Evolutionary conservation across 371 early-diverging fungal genomes (phyloP).

Genomic region (Coemansia sp.): DNA sequence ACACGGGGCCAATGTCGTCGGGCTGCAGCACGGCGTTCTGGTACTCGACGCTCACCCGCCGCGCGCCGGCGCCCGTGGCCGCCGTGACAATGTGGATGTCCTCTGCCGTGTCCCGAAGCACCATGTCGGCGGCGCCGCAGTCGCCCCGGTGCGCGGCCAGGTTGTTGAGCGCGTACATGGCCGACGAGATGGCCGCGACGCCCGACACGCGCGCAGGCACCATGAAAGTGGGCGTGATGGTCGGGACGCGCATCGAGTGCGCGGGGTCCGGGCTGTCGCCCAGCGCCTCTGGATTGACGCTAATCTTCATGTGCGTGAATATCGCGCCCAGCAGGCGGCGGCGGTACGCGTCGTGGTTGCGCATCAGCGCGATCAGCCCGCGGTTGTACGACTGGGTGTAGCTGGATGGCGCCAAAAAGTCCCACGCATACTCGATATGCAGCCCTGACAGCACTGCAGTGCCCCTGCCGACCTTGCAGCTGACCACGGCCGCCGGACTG

Average conservation of each 20-base stretch:
- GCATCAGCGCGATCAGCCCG: slow-evolving; percentile 52
- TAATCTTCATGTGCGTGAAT: slow-evolving; percentile 55
- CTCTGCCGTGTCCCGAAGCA: slow-evolving; percentile 28
- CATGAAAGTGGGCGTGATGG: slow-evolving; percentile 60
- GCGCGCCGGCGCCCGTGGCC: slow-evolving; percentile 8
- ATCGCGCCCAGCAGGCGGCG: slow-evolving; percentile 55
- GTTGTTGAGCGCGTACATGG: slow-evolving; percentile 27
- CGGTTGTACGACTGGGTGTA: slow-evolving; percentile 40
- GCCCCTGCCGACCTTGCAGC: slow-evolving; percentile 64
- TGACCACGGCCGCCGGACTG: slow-evolving; percentile 44
- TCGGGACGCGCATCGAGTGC: slow-evolving; percentile 49
- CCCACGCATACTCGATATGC: slow-evolving; percentile 74
- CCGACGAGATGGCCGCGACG: slow-evolving; percentile 20
- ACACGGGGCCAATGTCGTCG: background rate
- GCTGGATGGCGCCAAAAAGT: slow-evolving; percentile 49
- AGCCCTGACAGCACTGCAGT: slow-evolving; percentile 66
- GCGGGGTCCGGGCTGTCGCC: slow-evolving; percentile 26
- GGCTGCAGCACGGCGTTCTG: slow-evolving; percentile 23
- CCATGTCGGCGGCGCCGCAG: slow-evolving; percentile 11
- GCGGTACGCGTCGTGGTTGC: slow-evolving; percentile 54
- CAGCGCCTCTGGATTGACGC: slow-evolving; percentile 35
- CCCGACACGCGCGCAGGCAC: slow-evolving; percentile 49
- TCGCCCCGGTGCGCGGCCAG: slow-evolving; percentile 21
- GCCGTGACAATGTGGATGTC: slow-evolving; percentile 41
- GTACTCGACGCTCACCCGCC: slow-evolving; percentile 31